Conservation (phyloP, 306 rosid species). For the Cicer chorassanicum region DNA sequence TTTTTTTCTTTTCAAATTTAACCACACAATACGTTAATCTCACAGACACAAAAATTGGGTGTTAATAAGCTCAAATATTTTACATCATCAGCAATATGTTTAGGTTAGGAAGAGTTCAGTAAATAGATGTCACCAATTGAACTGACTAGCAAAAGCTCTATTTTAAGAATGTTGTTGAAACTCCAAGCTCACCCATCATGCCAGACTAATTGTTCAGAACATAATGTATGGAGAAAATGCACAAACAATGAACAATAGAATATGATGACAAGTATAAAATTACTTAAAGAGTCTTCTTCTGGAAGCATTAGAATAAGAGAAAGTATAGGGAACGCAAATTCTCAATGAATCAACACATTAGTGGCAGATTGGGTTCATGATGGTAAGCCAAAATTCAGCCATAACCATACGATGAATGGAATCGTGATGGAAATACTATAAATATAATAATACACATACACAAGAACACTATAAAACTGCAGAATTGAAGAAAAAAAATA, state of each 20-base stretch:
- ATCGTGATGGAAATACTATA: background rate
- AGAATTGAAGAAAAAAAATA: background rate
- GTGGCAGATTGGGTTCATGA: background rate
- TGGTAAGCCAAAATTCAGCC: background rate
- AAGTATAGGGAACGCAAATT: background rate
- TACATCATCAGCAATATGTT: background rate
- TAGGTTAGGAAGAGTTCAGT: background rate
- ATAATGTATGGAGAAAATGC: background rate
- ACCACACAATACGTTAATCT: background rate
- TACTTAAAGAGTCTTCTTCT: background rate
- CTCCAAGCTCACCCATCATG: background rate
- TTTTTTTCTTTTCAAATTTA: background rate
- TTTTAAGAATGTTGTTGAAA: conserved; percentile 2
- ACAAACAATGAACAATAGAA: background rate
- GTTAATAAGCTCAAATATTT: background rate
- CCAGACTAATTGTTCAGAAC: background rate
- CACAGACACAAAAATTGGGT: background rate
- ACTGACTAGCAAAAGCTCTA: background rate
- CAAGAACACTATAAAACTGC: no score
- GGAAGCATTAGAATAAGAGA: background rate
- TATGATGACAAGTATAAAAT: background rate
- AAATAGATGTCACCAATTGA: background rate
- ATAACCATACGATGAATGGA: background rate
- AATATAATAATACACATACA: background rate
- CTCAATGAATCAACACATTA: conserved; percentile 4